Evolutionary conservation across 1,284 basidiomycete species (phyloP).

Genomic region (Ceratobasidium theobromae): DNA sequence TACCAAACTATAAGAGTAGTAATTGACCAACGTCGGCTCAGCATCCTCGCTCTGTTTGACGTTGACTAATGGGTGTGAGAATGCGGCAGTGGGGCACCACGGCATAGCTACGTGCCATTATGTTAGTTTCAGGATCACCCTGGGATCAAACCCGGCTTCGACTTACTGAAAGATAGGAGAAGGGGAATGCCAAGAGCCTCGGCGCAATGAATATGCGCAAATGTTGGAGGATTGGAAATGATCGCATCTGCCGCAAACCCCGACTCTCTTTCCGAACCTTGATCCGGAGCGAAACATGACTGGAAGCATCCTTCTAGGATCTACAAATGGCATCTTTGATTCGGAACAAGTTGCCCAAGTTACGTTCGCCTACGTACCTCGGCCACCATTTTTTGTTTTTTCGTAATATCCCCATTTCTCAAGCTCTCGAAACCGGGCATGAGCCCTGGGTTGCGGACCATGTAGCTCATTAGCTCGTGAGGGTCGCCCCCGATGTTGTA

Average conservation of each 20-base stretch:
- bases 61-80: constrained; percentile 64
- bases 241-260: constrained; percentile 61
- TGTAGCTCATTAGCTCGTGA: constrained; percentile 59
- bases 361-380: constrained; percentile 40
- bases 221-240: constrained; percentile 63
- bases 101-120: constrained; percentile 57
- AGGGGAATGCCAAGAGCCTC: constrained; percentile 63
- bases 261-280: constrained; percentile 45
- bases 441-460: constrained; percentile 58
- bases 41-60: constrained; percentile 53
- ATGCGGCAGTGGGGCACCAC: constrained; percentile 61
- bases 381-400: constrained; percentile 51
- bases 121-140: constrained; percentile 27
- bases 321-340: constrained; percentile 37
- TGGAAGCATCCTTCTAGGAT: constrained; percentile 63
- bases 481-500: constrained; percentile 60
- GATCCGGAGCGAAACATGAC: constrained; percentile 53
- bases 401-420: constrained; percentile 53
- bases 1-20: constrained; percentile 56
- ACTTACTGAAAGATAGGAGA: constrained; percentile 58
- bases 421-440: constrained; percentile 52
- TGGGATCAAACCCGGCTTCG: constrained; percentile 39
- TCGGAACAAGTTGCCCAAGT: background rate
- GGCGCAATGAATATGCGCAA: constrained; percentile 63
- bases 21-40: constrained; percentile 54